Evolutionary conservation across 257 asterid genomes (phyloP).

Genomic region (Scutellaria baicalensis): DNA sequence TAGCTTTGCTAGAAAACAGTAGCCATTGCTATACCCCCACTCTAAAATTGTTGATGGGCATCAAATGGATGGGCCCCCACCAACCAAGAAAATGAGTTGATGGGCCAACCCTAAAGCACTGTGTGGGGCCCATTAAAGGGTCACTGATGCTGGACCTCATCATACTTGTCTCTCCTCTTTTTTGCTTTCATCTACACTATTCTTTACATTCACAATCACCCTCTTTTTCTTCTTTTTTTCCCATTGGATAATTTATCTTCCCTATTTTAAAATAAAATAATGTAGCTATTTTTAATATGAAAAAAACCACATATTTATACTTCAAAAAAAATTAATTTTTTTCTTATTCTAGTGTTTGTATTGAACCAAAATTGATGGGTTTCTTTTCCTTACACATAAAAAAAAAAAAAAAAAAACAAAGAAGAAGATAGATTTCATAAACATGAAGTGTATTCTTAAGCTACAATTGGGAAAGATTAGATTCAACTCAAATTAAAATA

Average conservation of each 20-base stretch:
- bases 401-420: too few relatives aligned
- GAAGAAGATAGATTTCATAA: too few relatives aligned
- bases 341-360: too few relatives aligned
- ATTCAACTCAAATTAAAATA: too few relatives aligned
- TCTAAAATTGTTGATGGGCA: constrained; percentile 21
- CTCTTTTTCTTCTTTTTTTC: background rate
- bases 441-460: too few relatives aligned
- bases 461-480: too few relatives aligned
- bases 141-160: constrained; percentile 49
- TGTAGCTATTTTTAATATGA: background rate
- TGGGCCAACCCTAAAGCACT: constrained; percentile 20
- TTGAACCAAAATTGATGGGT: too few relatives aligned
- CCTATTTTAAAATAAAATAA: background rate
- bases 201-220: background rate
- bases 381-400: background rate
- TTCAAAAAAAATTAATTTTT: too few relatives aligned
- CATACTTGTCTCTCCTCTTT: constrained; percentile 41
- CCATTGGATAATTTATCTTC: background rate
- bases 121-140: constrained; percentile 25
- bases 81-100: constrained; percentile 20
- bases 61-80: constrained; percentile 39
- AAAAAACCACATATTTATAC: too few relatives aligned
- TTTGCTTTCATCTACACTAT: constrained; percentile 1
- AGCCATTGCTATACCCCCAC: constrained; percentile 7
- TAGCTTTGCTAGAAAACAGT: constrained; percentile 32